Percentiles rank a stretch among this genome's conserved stretches.
These are phyloP conservation scores for Celoporthe dispersa DNA, from an alignment of 2,329 filamentous ascomycete genomes.

Conservation along the genomic window DNA sequence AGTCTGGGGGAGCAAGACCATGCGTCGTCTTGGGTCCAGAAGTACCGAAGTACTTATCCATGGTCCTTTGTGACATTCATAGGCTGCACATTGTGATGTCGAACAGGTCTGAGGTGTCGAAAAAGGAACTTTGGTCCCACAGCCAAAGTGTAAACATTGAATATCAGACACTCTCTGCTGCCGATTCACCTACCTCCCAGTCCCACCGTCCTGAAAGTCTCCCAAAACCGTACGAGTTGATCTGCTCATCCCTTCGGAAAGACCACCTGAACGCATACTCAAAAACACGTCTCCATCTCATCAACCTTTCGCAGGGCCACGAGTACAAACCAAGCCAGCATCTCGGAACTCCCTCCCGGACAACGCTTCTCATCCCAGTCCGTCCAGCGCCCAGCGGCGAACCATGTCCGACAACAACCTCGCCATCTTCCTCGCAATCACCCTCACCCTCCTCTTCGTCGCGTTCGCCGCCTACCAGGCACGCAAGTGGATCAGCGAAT, in stretches of 20 bases:
- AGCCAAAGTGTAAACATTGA: neutral
- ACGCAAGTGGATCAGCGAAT: constrained; percentile 31
- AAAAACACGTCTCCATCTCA: neutral
- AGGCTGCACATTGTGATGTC: neutral
- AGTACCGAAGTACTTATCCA: neutral
- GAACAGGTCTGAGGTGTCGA: neutral
- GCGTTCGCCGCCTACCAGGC: constrained; percentile 33
- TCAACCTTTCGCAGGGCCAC: neutral
- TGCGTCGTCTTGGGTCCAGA: neutral
- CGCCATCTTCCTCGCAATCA: constrained; percentile 37
- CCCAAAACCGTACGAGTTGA: neutral
- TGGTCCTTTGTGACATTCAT: neutral
- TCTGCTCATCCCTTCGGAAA: neutral
- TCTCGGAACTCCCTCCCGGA: neutral
- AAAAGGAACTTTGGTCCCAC: neutral
- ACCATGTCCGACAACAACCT: constrained; percentile 32
- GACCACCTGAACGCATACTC: neutral
- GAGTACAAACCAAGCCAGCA: neutral
- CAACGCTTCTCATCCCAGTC: neutral
- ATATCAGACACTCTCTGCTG: neutral
- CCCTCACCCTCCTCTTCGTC: constrained; percentile 34
- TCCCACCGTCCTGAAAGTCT: neutral
- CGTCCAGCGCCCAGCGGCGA: neutral
- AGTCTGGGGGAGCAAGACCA: neutral
- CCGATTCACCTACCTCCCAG: neutral